Conservation (phyloP, 1,284 basidiomycete species). For the Ceratobasidium sp. region DNA sequence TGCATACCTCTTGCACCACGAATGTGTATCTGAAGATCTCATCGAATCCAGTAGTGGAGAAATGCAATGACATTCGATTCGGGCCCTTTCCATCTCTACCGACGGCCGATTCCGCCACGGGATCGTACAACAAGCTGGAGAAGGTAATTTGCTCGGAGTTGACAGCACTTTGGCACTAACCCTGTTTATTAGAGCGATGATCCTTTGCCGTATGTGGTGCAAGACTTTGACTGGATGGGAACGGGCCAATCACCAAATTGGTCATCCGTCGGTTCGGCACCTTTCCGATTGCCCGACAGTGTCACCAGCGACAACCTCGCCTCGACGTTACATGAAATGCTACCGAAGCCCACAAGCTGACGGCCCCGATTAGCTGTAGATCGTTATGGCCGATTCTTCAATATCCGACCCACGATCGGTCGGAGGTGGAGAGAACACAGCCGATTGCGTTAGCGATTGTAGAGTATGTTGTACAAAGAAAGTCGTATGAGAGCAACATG, state of each 20-base stretch:
- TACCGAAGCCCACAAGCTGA: background rate
- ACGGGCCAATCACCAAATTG: conserved; percentile 19
- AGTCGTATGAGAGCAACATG: background rate
- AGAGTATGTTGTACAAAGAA: conserved; percentile 4
- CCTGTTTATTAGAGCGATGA: background rate
- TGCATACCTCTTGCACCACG: conserved; percentile 25
- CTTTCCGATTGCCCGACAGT: background rate
- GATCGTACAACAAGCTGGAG: background rate
- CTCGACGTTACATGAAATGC: background rate
- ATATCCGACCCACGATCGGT: background rate
- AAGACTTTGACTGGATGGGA: conserved; percentile 35
- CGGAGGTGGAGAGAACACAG: background rate
- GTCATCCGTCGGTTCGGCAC: background rate
- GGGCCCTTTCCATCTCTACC: conserved; percentile 2
- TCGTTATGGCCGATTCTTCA: too few relatives aligned
- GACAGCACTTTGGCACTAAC: background rate
- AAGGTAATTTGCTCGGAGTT: background rate
- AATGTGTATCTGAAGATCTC: conserved; percentile 17
- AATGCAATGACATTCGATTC: conserved; percentile 24
- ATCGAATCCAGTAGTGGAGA: conserved; percentile 32
- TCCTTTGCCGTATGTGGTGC: conserved; percentile 3
- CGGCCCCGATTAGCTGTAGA: too few relatives aligned
- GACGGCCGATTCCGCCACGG: background rate
- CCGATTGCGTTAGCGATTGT: background rate
- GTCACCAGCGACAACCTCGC: background rate